These are phyloP conservation scores for Dichotomocladium elegans DNA, from an alignment of 371 early-diverging fungal species.

Conservation along the genomic window DNA sequence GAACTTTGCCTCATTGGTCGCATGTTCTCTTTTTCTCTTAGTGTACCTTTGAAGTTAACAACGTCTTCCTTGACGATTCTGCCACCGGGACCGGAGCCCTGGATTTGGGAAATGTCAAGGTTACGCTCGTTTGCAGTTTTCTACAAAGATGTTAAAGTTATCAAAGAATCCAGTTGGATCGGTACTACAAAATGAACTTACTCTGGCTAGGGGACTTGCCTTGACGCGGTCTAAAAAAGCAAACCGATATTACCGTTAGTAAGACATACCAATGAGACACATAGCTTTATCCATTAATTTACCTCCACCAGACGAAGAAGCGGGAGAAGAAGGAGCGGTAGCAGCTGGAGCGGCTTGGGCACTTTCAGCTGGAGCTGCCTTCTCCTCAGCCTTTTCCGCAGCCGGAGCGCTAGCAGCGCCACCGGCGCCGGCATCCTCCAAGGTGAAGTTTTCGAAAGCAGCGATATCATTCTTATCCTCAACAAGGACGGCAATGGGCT, in stretches of 20 bases:
- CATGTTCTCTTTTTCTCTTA: slow-evolving; percentile 7
- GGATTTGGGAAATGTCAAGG: slow-evolving; percentile 72
- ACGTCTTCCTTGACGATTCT: slow-evolving; percentile 93
- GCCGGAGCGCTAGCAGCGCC: slow-evolving; percentile 42
- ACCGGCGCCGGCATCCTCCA: slow-evolving; percentile 45
- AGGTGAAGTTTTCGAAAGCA: slow-evolving; percentile 79
- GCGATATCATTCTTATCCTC: slow-evolving; percentile 87
- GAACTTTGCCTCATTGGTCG: not conserved
- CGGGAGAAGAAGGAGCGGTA: slow-evolving; percentile 34
- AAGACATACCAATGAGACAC: not conserved
- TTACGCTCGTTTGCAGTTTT: slow-evolving; percentile 83
- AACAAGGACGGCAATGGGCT: slow-evolving; percentile 91
- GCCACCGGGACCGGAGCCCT: slow-evolving; percentile 90
- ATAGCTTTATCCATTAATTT: slow-evolving; percentile 9
- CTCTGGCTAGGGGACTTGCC: slow-evolving; percentile 86
- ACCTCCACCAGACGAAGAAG: slow-evolving; percentile 44
- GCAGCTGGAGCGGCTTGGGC: slow-evolving; percentile 27
- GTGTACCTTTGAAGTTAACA: slow-evolving; percentile 56
- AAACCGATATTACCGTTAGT: not conserved
- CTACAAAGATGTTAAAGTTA: slow-evolving; percentile 32
- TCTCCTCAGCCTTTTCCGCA: slow-evolving; percentile 17
- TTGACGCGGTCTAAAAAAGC: slow-evolving; percentile 60
- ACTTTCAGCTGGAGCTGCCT: slow-evolving; percentile 16
- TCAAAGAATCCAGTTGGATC: not conserved
- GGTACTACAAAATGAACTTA: slow-evolving; percentile 14